Evolutionary conservation across 139 green algal genomes (phyloP).

Genomic region (Trebouxia sp.): DNA sequence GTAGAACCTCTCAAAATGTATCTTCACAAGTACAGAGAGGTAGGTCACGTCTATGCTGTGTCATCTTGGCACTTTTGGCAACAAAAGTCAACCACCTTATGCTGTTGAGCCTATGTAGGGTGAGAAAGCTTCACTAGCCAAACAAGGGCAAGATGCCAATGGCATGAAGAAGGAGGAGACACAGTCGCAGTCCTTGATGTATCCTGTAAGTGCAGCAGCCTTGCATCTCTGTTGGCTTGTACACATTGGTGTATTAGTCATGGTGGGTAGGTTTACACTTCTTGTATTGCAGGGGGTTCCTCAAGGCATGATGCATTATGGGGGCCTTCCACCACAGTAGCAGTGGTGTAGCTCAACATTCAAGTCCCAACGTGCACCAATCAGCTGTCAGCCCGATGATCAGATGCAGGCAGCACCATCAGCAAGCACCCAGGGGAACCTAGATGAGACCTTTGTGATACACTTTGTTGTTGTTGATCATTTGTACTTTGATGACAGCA

Average conservation of each 20-base stretch:
- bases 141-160: constrained; percentile 26
- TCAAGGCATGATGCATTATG: constrained; percentile 12
- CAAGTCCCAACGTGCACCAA: too few species aligned
- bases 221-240: too few species aligned
- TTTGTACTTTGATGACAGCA: too few species aligned
- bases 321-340: background rate
- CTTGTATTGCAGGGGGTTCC: background rate
- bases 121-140: constrained; percentile 37
- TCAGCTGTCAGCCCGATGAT: too few species aligned
- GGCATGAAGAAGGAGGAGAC: constrained; percentile 25
- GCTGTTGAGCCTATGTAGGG: background rate
- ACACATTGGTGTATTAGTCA: too few species aligned
- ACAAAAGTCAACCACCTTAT: background rate
- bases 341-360: background rate
- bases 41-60: constrained; percentile 5
- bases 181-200: background rate
- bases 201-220: constrained; percentile 1
- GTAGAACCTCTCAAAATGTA: constrained; percentile 96
- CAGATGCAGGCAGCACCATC: too few species aligned
- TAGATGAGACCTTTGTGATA: background rate
- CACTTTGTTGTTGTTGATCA: background rate
- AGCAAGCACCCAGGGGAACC: too few species aligned
- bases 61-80: background rate
- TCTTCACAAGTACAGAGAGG: constrained; percentile 93
- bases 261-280: too few species aligned